Evolutionary conservation across 2,329 filamentous ascomycete species (phyloP).

Genomic region (Xylaria sp.): DNA sequence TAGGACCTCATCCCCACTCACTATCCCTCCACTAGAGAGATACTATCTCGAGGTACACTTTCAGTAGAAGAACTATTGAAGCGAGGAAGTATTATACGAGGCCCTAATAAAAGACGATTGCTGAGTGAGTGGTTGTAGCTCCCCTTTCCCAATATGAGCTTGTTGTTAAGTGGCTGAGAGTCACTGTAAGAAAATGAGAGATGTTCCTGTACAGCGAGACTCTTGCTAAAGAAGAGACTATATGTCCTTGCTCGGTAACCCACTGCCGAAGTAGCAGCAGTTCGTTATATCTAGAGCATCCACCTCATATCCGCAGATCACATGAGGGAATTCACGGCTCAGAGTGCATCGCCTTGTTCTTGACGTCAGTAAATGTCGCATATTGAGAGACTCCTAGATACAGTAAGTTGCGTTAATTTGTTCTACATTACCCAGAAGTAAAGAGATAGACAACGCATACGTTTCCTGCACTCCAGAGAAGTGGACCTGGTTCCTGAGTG

Average conservation of each 20-base stretch:
- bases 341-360: conserved; percentile 9
- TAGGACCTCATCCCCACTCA: conserved; percentile 19
- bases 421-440: not conserved
- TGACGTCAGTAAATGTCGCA: conserved; percentile 9
- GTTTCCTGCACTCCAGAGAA: not conserved
- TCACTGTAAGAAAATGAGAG: not conserved
- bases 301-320: not conserved
- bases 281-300: conserved; percentile 8
- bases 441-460: conserved; percentile 6
- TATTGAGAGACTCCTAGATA: not conserved
- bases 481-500: conserved; percentile 2
- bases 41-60: not conserved
- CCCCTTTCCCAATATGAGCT: not conserved
- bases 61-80: not conserved
- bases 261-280: not conserved
- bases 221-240: not conserved
- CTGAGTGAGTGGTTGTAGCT: not conserved
- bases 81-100: not conserved
- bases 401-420: not conserved
- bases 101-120: not conserved
- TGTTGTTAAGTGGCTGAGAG: not conserved
- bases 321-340: not conserved
- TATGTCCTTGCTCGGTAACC: conserved; percentile 8
- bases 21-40: not conserved
- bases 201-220: not conserved